Conservation (phyloP, 192 early-diverging fungal genomes). For the Gaertneriomyces sp. region DNA sequence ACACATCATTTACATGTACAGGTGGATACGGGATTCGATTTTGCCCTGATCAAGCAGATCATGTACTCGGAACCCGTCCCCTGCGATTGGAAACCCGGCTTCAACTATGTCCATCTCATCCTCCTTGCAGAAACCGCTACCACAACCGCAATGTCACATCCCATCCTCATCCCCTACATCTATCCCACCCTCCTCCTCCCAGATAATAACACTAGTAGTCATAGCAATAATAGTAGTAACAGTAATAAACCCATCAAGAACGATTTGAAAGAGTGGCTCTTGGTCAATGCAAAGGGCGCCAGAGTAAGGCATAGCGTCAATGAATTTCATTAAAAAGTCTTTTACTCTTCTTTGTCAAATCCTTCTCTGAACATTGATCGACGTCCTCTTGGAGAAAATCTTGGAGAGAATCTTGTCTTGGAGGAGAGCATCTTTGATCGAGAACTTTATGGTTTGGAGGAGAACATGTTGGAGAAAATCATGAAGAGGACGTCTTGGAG, state of each 20-base stretch:
- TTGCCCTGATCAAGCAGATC: conserved; percentile 28
- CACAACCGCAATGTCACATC: conserved; percentile 18
- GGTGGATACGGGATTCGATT: conserved; percentile 25
- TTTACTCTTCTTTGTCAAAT: too few species aligned
- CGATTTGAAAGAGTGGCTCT: conserved; percentile 54
- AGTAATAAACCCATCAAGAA: conserved; percentile 42
- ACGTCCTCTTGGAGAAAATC: too few species aligned
- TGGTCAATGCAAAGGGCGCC: conserved; percentile 49
- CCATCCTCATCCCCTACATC: conserved; percentile 52
- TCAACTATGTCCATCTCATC: conserved; percentile 50
- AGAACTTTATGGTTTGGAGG: too few species aligned
- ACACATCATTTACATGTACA: not conserved
- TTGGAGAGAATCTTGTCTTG: too few species aligned
- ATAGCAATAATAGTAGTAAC: conserved; percentile 31
- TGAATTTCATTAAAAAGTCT: conserved; percentile 46
- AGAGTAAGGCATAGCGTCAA: conserved; percentile 48
- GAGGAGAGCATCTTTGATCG: too few species aligned
- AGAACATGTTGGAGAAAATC: too few species aligned
- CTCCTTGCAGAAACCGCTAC: conserved; percentile 35
- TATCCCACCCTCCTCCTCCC: conserved; percentile 29
- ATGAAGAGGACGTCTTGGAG: too few species aligned
- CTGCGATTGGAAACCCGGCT: conserved; percentile 51
- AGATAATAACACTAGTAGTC: not conserved
- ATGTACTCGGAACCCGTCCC: conserved; percentile 51
- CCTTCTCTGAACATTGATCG: too few species aligned